Conservation (phyloP, 352 stramenopile genomes). For the Thalassiosira mediterranea region DNA sequence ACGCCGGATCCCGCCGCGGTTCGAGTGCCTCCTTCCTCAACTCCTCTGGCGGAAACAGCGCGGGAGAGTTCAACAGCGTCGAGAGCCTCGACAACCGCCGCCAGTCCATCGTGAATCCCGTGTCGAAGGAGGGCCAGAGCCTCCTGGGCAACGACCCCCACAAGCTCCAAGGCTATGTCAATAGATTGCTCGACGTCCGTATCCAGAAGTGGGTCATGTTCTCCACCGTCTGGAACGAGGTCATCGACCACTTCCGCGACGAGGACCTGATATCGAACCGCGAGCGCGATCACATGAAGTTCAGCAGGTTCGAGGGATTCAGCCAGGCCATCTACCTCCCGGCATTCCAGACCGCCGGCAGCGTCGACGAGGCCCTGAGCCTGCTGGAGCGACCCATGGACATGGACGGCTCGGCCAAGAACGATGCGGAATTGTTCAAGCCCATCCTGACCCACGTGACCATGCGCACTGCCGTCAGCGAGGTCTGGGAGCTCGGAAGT, state of each 20-base stretch:
- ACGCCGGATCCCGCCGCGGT: conserved; percentile 78
- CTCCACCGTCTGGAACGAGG: conserved; percentile 95
- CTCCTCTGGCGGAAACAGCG: conserved; percentile 22
- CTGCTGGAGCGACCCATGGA: conserved; percentile 69
- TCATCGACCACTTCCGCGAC: conserved; percentile 94
- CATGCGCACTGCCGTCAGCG: conserved; percentile 89
- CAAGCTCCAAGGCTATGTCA: conserved; percentile 83
- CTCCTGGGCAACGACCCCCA: conserved; percentile 78
- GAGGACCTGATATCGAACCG: conserved; percentile 89
- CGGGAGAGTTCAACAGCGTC: conserved; percentile 9
- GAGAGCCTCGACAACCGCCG: conserved; percentile 45
- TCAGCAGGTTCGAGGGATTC: conserved; percentile 94
- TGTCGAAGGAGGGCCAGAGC: conserved; percentile 55
- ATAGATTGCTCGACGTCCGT: conserved; percentile 88
- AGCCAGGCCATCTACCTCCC: conserved; percentile 97
- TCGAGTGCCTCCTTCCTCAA: conserved; percentile 80
- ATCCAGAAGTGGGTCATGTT: conserved; percentile 99
- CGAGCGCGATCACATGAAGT: conserved; percentile 91
- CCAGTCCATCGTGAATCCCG: conserved; percentile 51
- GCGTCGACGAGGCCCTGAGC: conserved; percentile 88
- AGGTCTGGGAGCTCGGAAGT: conserved; percentile 96
- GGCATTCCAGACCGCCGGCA: conserved; percentile 96
- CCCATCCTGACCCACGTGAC: conserved; percentile 83
- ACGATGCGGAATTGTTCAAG: conserved; percentile 80
- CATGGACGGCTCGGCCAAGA: conserved; percentile 63